Evolutionary conservation across 495 filamentous ascomycete genomes (phyloP).

Genomic region (Staphylotrichum longicolle): DNA sequence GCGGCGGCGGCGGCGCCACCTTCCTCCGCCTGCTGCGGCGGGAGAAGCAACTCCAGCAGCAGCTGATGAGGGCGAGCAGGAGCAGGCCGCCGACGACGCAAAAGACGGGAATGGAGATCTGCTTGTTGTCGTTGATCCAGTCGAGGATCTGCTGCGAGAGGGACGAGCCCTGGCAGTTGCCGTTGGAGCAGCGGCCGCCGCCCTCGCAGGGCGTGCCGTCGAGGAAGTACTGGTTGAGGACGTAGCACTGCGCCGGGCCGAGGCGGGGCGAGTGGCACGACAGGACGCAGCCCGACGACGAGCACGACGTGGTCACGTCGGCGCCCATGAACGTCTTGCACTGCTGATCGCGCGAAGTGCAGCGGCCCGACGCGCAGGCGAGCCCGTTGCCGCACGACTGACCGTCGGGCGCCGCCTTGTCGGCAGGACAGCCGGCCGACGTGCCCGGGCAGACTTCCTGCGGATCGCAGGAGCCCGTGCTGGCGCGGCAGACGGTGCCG

Average conservation of each 20-base stretch:
- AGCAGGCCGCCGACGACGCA: slow-evolving; percentile 66
- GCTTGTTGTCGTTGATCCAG: slow-evolving; percentile 70
- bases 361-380: slow-evolving; percentile 89
- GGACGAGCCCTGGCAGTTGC: slow-evolving; percentile 64
- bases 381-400: slow-evolving; percentile 62
- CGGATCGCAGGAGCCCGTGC: slow-evolving; percentile 77
- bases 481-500: slow-evolving; percentile 72
- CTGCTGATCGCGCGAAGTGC: slow-evolving; percentile 87
- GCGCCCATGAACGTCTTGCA: slow-evolving; percentile 84
- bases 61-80: slow-evolving; percentile 59
- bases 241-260: slow-evolving; percentile 61
- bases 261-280: slow-evolving; percentile 73
- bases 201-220: slow-evolving; percentile 87
- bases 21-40: slow-evolving; percentile 6
- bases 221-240: slow-evolving; percentile 86
- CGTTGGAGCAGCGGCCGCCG: slow-evolving; percentile 75
- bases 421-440: slow-evolving; percentile 68
- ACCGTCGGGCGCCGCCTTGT: slow-evolving; percentile 69
- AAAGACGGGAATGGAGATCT: slow-evolving; percentile 72
- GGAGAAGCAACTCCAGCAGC: slow-evolving; percentile 50
- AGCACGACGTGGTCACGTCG: slow-evolving; percentile 85
- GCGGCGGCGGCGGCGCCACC: background rate
- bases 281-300: slow-evolving; percentile 66
- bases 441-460: slow-evolving; percentile 77
- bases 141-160: slow-evolving; percentile 57